These are phyloP conservation scores for Tetracladium maxilliforme DNA, from an alignment of 2,329 filamentous ascomycete species.

Conservation along the genomic window DNA sequence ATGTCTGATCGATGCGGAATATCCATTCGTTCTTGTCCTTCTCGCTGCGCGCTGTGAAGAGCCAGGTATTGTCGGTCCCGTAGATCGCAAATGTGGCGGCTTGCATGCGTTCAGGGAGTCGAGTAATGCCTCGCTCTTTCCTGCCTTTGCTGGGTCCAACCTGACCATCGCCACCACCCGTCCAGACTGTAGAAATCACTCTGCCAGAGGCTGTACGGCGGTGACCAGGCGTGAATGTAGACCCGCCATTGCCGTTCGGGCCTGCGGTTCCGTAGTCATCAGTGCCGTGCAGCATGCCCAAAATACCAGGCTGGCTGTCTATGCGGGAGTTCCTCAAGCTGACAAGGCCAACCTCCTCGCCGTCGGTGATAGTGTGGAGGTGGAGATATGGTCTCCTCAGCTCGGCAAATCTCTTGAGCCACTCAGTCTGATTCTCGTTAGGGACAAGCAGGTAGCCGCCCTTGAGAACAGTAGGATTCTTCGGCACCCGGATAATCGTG, in stretches of 20 bases:
- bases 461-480: slow-evolving; percentile 71
- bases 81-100: slow-evolving; percentile 87
- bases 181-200: slow-evolving; percentile 40
- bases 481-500: slow-evolving; percentile 62
- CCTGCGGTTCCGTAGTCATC: slow-evolving; percentile 7
- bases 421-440: slow-evolving; percentile 66
- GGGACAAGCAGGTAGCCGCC: slow-evolving; percentile 79
- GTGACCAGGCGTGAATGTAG: slow-evolving; percentile 30
- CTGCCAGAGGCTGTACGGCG: slow-evolving; percentile 33
- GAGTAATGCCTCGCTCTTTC: background rate
- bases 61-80: slow-evolving; percentile 84
- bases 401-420: slow-evolving; percentile 89
- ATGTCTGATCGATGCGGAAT: slow-evolving; percentile 68
- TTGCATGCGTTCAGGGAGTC: slow-evolving; percentile 35
- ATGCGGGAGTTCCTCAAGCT: slow-evolving; percentile 82
- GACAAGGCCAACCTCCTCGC: slow-evolving; percentile 81
- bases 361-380: slow-evolving; percentile 70
- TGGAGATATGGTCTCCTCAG: slow-evolving; percentile 84
- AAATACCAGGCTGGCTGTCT: slow-evolving; percentile 84
- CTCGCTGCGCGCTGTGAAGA: slow-evolving; percentile 83
- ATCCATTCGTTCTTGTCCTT: slow-evolving; percentile 97
- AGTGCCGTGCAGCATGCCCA: too few species aligned
- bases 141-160: slow-evolving; percentile 6
- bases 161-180: slow-evolving; percentile 27
- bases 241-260: slow-evolving; percentile 15